Conservation (phyloP, 2,329 filamentous ascomycete species). For the Daldinia sp. region DNA sequence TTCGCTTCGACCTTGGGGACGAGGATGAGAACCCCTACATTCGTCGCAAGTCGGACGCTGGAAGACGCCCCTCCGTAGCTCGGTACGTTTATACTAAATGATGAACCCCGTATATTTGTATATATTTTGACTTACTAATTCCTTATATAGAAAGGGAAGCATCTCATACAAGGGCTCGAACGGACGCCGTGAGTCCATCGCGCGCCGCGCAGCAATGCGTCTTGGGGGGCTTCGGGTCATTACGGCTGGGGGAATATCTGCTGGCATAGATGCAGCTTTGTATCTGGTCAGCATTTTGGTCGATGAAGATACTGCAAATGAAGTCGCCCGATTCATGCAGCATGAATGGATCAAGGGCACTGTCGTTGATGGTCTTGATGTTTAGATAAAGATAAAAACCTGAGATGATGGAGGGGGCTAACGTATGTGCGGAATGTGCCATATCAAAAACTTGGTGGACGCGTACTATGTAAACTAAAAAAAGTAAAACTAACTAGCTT, state of each 20-base stretch:
- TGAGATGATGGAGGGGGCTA: constrained; percentile 12
- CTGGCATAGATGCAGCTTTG: constrained; percentile 83
- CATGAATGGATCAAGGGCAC: constrained; percentile 87
- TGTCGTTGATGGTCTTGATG: constrained; percentile 85
- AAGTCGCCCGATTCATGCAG: constrained; percentile 79
- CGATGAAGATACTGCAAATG: constrained; percentile 76
- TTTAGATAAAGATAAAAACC: constrained; percentile 58
- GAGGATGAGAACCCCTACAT: constrained; percentile 87
- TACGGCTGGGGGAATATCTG: constrained; percentile 79
- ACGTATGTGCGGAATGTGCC: constrained; percentile 24
- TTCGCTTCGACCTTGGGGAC: constrained; percentile 83
- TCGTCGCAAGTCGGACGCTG: constrained; percentile 74
- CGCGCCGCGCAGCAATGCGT: constrained; percentile 78
- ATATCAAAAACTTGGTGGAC: constrained; percentile 25
- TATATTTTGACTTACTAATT: constrained; percentile 36
- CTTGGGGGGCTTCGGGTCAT: constrained; percentile 76
- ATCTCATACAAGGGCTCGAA: constrained; percentile 81
- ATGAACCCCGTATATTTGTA: too few species aligned
- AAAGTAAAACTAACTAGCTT: constrained; percentile 12
- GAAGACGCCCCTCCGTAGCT: constrained; percentile 67
- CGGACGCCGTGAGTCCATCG: constrained; percentile 79
- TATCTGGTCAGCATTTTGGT: constrained; percentile 87
- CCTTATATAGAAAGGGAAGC: constrained; percentile 74
- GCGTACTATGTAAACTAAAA: constrained; percentile 27
- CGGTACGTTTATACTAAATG: constrained; percentile 55